Percentiles rank a stretch among this genome's conserved stretches.
phyloP scores from a whole-genome alignment of 352 stramenopile genomes.

The Phytophthora pluvialis region DNA sequence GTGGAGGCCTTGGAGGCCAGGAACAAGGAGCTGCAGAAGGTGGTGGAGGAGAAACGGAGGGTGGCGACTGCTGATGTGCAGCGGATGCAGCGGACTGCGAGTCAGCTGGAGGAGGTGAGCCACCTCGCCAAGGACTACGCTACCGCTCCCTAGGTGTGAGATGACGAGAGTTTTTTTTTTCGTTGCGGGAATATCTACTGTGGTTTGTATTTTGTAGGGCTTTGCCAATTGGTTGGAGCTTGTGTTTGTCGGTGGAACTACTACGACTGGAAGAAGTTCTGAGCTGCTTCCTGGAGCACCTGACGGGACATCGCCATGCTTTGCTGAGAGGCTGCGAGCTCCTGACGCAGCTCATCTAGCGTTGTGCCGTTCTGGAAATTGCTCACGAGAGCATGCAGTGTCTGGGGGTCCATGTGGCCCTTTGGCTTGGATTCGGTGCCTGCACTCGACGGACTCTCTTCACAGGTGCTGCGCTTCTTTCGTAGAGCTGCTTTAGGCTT shows the following conservation, averaged over 20 bases:
- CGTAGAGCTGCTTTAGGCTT: conserved; percentile 46
- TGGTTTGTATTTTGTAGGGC: conserved; percentile 19
- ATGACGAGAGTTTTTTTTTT: background rate
- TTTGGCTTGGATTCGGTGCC: conserved; percentile 18
- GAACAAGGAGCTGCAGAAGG: conserved; percentile 51
- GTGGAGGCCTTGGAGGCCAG: conserved; percentile 42
- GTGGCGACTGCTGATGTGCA: conserved; percentile 51
- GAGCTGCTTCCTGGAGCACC: conserved; percentile 69
- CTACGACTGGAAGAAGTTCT: conserved; percentile 67
- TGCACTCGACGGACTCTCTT: conserved; percentile 13
- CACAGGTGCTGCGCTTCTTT: conserved; percentile 35
- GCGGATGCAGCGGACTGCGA: conserved; percentile 43
- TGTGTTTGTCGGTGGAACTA: conserved; percentile 15
- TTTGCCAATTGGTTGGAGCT: conserved; percentile 7
- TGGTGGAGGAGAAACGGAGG: conserved; percentile 54
- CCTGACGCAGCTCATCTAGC: conserved; percentile 64
- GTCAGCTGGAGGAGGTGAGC: conserved; percentile 45
- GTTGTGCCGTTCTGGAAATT: conserved; percentile 76
- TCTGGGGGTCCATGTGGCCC: conserved; percentile 64
- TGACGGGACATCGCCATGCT: conserved; percentile 69
- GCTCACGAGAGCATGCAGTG: conserved; percentile 69
- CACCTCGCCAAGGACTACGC: conserved; percentile 53
- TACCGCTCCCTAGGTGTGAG: conserved; percentile 24
- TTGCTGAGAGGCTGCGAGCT: conserved; percentile 73
- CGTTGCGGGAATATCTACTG: conserved; percentile 17